These are phyloP conservation scores for Orbilia blumenaviensis DNA, from an alignment of 2,329 filamentous ascomycete genomes.

Conservation along the genomic window DNA sequence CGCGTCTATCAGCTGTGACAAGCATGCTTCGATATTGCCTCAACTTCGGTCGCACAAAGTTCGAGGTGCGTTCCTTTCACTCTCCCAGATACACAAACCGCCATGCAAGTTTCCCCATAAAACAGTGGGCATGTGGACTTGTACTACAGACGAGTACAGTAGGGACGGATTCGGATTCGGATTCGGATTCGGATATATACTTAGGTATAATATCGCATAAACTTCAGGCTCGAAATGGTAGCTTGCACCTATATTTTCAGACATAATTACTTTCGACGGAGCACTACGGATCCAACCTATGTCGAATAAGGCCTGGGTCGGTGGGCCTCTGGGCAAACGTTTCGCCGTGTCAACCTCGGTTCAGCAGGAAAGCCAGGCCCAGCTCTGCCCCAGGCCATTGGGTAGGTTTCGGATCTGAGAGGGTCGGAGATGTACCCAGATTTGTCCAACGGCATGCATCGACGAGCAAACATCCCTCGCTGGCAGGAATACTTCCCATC, in stretches of 20 bases:
- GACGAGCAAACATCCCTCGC: background rate
- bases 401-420: conserved; percentile 13
- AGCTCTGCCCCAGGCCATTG: background rate
- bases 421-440: conserved; percentile 33
- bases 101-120: background rate
- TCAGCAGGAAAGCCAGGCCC: conserved; percentile 1
- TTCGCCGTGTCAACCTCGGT: conserved; percentile 26
- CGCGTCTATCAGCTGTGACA: conserved; percentile 1
- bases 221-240: background rate
- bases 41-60: background rate
- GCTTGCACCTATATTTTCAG: background rate
- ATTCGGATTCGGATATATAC: background rate
- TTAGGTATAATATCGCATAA: too few species aligned
- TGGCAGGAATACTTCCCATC: conserved; percentile 1
- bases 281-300: background rate
- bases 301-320: background rate
- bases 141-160: background rate
- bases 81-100: background rate
- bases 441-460: conserved; percentile 28
- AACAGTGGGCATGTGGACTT: background rate
- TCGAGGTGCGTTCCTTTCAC: background rate
- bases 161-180: too few species aligned
- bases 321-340: conserved; percentile 20
- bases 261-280: background rate
- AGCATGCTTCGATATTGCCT: background rate